Evolutionary conservation across 208 protist species (phyloP).

Genomic region (Leptomonas seymouri): DNA sequence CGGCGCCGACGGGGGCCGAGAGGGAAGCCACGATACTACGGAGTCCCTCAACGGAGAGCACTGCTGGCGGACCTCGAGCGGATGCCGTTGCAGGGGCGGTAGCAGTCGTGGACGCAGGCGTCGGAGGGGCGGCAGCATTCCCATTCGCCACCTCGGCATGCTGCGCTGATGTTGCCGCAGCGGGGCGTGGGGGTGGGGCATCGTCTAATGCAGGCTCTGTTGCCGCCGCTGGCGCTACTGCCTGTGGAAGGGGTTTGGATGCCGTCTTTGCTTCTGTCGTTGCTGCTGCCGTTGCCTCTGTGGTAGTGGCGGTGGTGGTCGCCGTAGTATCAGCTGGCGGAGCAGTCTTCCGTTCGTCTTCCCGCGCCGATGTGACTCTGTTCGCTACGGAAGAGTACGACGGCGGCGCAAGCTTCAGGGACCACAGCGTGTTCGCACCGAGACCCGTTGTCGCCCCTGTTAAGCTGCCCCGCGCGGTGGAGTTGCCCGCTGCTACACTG

Average conservation of each 20-base stretch:
- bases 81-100: neutral
- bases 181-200: too few relatives aligned
- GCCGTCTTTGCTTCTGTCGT: neutral
- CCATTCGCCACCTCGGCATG: neutral
- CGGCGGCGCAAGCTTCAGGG: conserved; percentile 12
- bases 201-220: neutral
- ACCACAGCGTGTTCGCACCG: conserved; percentile 8
- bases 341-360: neutral
- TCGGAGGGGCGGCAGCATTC: neutral
- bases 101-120: neutral
- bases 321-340: neutral
- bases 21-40: conserved; percentile 19
- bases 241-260: neutral
- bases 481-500: conserved; percentile 1
- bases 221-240: neutral
- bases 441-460: neutral
- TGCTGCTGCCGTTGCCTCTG: neutral
- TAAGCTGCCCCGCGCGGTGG: neutral
- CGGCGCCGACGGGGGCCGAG: neutral
- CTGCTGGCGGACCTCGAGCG: neutral
- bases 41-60: conserved; percentile 22
- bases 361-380: neutral
- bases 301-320: neutral
- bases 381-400: conserved; percentile 6
- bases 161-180: neutral